These are phyloP conservation scores for Barbatosphaeria neglecta DNA, from an alignment of 495 filamentous ascomycete species.

Conservation along the genomic window DNA sequence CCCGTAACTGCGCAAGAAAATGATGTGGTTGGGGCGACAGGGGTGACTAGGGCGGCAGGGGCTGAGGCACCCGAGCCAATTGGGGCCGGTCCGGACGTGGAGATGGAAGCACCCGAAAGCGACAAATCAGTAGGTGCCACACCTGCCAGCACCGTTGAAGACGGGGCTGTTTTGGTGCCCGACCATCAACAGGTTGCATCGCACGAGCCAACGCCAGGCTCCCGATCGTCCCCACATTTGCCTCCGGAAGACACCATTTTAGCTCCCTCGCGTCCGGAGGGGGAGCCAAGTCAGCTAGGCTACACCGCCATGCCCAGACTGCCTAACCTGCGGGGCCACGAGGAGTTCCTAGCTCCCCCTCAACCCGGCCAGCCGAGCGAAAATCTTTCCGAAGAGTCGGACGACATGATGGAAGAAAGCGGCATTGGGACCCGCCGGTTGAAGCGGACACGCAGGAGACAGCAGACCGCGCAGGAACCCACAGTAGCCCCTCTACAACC, in stretches of 20 bases:
- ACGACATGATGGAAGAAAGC: not conserved
- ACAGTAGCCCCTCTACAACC: not conserved
- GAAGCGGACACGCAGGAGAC: not conserved
- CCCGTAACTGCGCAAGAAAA: not conserved
- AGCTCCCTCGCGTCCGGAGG: not conserved
- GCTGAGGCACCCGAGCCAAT: not conserved
- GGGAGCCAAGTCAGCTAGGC: not conserved
- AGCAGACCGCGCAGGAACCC: not conserved
- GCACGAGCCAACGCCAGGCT: not conserved
- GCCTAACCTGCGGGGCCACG: not conserved
- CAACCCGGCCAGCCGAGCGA: not conserved
- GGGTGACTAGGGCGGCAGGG: no score
- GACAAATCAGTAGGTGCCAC: slow-evolving; percentile 1
- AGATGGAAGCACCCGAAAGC: not conserved
- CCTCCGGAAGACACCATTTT: not conserved
- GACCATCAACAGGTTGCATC: not conserved
- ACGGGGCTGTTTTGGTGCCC: not conserved
- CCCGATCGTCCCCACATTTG: not conserved
- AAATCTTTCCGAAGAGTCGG: not conserved
- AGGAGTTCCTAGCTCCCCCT: not conserved
- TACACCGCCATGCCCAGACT: not conserved
- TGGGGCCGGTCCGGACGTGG: not conserved
- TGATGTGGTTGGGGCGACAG: not conserved
- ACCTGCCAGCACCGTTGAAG: not conserved
- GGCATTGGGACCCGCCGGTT: not conserved